Base-by-base conservation (phyloP, 1,284 basidiomycete species). In the Cerrena zonata region DNA sequence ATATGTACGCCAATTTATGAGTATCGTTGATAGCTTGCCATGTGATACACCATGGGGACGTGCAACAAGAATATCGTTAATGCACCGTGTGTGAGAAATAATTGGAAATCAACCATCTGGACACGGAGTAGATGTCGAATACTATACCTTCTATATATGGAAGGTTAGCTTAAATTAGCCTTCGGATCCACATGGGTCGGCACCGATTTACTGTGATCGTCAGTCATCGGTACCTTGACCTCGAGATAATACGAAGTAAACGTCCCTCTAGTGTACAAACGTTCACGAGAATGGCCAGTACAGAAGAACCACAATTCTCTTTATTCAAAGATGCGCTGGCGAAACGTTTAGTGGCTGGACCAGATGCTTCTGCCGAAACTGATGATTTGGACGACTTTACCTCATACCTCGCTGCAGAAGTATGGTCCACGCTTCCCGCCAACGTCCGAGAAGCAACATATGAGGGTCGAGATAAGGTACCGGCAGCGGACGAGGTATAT, bases 331-430 rank as follows among this genome's bases (percentile, higher is more conserved):
- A 79, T 56, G 69, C 63, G 47, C 63, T 79, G 12, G 77, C 76
- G 1, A 69, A 69, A 19, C 69, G 68, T 19, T 55, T 79, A 11
- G 63, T 78, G 19, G 58, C 69, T 10, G 58, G 55, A 25, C 53
- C 58, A 7, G 25, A 51, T n/a, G 19, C 51, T 2, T 45, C 55
- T 36, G 55, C 53, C 19, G 63, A 63, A 22, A 49, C 65, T 5
- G 62, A 65, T 26, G 66, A 69, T 13, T 66, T 80, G 1, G 74
- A 77, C 58, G 79, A 81, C 2, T 80, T 80, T 58, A 63, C 71
- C 0, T 67, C 68, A 1, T 82, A 77, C 54, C 71, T 81, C 15
- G 73, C 75, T 1, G 54, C 61, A 3, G 78, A 80, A 61, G 61
- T 71, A 4, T 81, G 78, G 77, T 56, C 67, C 5, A 58, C 59